These are phyloP conservation scores for Asterophora parasitica DNA, from an alignment of 768 basidiomycete species.

Conservation along the genomic window DNA sequence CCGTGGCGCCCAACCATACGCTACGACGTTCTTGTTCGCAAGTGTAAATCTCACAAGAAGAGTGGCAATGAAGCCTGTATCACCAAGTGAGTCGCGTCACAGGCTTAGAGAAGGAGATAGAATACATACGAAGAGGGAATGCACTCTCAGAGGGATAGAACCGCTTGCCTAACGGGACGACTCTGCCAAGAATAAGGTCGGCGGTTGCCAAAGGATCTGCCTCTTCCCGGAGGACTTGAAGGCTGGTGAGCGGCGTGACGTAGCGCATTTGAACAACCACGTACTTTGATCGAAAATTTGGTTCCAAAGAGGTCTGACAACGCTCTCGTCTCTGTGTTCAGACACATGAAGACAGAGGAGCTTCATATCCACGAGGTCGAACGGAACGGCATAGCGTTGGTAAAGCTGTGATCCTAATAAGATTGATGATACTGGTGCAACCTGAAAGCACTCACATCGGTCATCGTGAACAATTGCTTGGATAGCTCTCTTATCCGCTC, in stretches of 20 bases:
- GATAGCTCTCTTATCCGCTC: slow-evolving; percentile 58
- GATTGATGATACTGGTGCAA: slow-evolving; percentile 7
- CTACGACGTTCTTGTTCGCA: slow-evolving; percentile 50
- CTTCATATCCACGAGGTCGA: slow-evolving; percentile 78
- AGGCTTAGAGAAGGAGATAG: slow-evolving; percentile 1
- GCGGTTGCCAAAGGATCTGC: slow-evolving; percentile 49
- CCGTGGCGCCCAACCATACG: slow-evolving; percentile 79
- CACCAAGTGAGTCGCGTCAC: slow-evolving; percentile 1
- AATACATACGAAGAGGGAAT: slow-evolving; percentile 74
- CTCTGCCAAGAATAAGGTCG: slow-evolving; percentile 57
- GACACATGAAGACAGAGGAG: slow-evolving; percentile 91
- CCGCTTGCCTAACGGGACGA: slow-evolving; percentile 72
- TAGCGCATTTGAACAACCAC: slow-evolving; percentile 13
- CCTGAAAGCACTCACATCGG: slow-evolving; percentile 53
- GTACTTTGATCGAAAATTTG: slow-evolving; percentile 78
- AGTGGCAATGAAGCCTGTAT: slow-evolving; percentile 66
- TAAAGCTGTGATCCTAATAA: slow-evolving; percentile 56
- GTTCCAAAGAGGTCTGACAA: slow-evolving; percentile 86
- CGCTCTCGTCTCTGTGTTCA: slow-evolving; percentile 80
- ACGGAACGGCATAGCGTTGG: slow-evolving; percentile 81
- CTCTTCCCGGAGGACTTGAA: slow-evolving; percentile 53
- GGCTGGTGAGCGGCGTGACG: not conserved
- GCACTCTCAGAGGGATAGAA: slow-evolving; percentile 91
- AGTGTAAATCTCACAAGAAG: slow-evolving; percentile 73
- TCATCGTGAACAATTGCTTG: slow-evolving; percentile 67